phyloP scores from a whole-genome alignment of 176 grass and related monocot species.

The Tillandsia leiboldiana region DNA sequence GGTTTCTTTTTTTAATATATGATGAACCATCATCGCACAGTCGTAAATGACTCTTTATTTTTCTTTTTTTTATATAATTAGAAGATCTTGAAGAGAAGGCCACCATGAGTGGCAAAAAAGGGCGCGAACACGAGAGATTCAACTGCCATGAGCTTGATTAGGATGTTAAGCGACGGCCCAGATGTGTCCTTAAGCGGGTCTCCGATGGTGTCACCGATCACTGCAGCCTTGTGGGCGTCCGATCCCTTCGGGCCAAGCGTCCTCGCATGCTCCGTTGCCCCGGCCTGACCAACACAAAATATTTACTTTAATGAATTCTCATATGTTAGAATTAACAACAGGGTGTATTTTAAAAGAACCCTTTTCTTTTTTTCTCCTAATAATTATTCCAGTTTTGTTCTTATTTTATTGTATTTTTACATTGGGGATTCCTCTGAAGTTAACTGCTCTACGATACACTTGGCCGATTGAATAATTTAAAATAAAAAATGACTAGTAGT shows the following conservation, averaged over 20 bases:
- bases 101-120: slow-evolving; percentile 73
- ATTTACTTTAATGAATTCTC: background rate
- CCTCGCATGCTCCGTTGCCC: slow-evolving; percentile 52
- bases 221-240: slow-evolving; percentile 82
- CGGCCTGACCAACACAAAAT: slow-evolving; percentile 38
- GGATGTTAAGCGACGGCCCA: slow-evolving; percentile 79
- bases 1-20: slow-evolving; percentile 1
- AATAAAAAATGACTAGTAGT: background rate
- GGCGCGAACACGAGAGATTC: slow-evolving; percentile 82
- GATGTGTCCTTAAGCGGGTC: slow-evolving; percentile 93
- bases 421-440: too few species aligned
- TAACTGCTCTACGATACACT: too few species aligned
- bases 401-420: too few species aligned
- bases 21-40: slow-evolving; percentile 23
- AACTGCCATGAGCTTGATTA: slow-evolving; percentile 89
- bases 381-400: too few species aligned
- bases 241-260: slow-evolving; percentile 72
- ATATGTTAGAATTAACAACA: background rate
- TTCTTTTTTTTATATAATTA: slow-evolving; percentile 22
- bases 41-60: slow-evolving; percentile 13
- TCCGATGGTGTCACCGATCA: slow-evolving; percentile 82
- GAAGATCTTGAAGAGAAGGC: slow-evolving; percentile 62
- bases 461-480: background rate
- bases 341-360: background rate
- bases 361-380: background rate